A percentile compares a stretch with the other conserved stretches of the same genome.
Evolutionary conservation across 176 grass and related monocot genomes (phyloP).

Genomic region (Poa annua): DNA sequence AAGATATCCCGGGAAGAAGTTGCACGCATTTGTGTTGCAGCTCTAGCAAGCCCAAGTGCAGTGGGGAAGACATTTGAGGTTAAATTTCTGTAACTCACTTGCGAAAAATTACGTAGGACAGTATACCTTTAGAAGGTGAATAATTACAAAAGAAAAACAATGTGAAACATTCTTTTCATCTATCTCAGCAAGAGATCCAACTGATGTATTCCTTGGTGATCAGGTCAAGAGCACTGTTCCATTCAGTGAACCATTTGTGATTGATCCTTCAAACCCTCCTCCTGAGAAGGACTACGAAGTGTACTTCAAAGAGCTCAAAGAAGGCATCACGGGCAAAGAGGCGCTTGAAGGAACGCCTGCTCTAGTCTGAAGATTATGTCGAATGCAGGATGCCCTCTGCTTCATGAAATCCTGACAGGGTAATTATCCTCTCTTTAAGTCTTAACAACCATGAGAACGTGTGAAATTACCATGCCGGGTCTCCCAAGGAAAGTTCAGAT

Average conservation of each 20-base stretch:
- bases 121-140: conserved; percentile 8
- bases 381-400: background rate
- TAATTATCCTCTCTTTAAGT: conserved; percentile 18
- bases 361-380: conserved; percentile 54
- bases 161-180: conserved; percentile 3
- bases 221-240: conserved; percentile 99
- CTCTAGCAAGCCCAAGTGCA: conserved; percentile 76
- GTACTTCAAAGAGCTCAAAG: conserved; percentile 86
- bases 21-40: conserved; percentile 78
- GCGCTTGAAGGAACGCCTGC: conserved; percentile 71
- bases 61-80: conserved; percentile 95
- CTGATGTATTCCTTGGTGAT: background rate
- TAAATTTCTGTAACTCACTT: conserved; percentile 33
- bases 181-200: conserved; percentile 35
- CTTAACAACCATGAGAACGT: conserved; percentile 15
- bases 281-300: conserved; percentile 82
- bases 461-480: background rate
- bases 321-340: conserved; percentile 86
- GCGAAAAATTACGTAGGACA: background rate
- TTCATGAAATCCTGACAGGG: background rate
- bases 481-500: conserved; percentile 13
- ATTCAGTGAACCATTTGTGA: conserved; percentile 74
- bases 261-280: conserved; percentile 84
- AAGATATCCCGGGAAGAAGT: conserved; percentile 94
- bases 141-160: background rate